These are phyloP conservation scores for Trichoderma asperelloides DNA, from an alignment of 495 filamentous ascomycete genomes.

Conservation along the genomic window DNA sequence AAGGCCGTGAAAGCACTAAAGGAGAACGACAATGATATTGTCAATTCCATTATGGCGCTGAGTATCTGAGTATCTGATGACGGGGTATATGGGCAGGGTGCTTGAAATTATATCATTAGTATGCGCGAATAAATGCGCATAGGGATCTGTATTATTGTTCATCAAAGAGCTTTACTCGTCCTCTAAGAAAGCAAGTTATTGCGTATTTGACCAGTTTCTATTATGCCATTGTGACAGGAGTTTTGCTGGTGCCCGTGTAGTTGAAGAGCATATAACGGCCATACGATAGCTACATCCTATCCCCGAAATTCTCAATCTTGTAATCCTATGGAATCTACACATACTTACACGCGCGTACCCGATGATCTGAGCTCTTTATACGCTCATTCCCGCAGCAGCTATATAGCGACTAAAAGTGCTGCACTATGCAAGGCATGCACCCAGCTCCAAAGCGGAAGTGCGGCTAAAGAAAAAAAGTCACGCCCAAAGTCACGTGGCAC, in stretches of 20 bases:
- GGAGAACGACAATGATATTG: slow-evolving; percentile 99
- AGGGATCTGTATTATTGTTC: slow-evolving; percentile 2
- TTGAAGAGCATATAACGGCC: neutral
- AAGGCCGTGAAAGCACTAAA: slow-evolving; percentile 98
- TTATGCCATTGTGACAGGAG: neutral
- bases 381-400: neutral
- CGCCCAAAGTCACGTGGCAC: slow-evolving; percentile 3
- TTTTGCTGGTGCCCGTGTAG: neutral
- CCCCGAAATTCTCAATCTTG: neutral
- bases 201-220: neutral
- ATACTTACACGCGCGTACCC: neutral
- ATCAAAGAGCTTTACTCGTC: neutral
- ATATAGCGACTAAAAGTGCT: neutral
- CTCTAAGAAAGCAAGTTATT: neutral
- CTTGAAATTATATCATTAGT: slow-evolving; percentile 3
- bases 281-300: too few species aligned
- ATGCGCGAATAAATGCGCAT: neutral
- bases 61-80: slow-evolving; percentile 90
- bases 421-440: neutral
- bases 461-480: neutral
- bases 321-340: neutral
- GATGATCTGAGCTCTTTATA: neutral
- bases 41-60: slow-evolving; percentile 99
- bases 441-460: neutral
- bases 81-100: neutral